Evolutionary conservation across 345 rosid species (phyloP), one percentile per base, ranked within the genome.

Genomic region (Punica granatum): DNA sequence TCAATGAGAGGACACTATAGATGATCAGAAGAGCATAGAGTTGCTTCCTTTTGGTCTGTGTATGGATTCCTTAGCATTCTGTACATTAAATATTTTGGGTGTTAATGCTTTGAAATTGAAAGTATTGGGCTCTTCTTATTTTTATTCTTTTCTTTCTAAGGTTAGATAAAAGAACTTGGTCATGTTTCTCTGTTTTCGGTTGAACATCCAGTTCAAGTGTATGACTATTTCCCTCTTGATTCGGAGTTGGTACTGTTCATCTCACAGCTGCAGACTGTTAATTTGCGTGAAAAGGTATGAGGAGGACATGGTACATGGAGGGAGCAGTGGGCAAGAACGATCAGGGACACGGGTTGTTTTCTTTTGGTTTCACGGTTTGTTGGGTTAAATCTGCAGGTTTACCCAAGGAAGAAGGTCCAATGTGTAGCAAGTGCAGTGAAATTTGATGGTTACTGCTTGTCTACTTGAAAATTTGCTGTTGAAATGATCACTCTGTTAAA

Each of bases 1-100:
- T 85, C 70, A 83, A 64, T 82, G 21, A 67, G 72, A 13, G 71
- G 75, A 5, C 21, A 6, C 35, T 18, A 4, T 30, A 43, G 28
- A 23, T 66, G 35, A 46, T 6, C 4, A 6, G n/a, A 46, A 9
- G 6, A 3, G 26, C 12, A 21, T 21, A 26, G 23, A 49, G 56
- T 23, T 49, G 56, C 23, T 49, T 11, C 33, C 33, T 56, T 56
- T 56, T 26, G 60, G 0, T 26, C 16, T 12, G 34, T 56, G 18
- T 32, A 56, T 56, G 60, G 18, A 10, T 56, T 26, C 15, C 34
- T 26, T 56, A 56, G 33, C 60, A 56, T 28, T 26, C 13, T 56
- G 60, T 53, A 31, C n/a, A n/a, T n/a, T n/a, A n/a, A n/a, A n/a
- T 53, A 53, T 53, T 53, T 26, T 37, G 41, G 5, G 6, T 5